These are phyloP conservation scores for Cladosporium cucumerinum DNA, from an alignment of 2,329 filamentous ascomycete species.

Conservation along the genomic window DNA sequence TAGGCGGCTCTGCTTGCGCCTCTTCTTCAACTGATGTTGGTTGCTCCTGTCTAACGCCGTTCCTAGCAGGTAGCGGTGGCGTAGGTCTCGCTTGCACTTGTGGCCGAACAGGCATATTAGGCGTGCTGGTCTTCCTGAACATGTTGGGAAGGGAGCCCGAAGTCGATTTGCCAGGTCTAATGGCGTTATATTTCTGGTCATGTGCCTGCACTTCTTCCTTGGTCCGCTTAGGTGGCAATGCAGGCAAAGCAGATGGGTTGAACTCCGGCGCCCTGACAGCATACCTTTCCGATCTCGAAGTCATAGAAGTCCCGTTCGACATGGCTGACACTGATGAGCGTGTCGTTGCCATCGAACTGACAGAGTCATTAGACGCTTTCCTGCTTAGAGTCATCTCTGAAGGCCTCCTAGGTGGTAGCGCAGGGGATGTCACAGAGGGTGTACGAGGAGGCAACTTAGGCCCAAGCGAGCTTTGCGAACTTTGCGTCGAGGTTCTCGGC, in stretches of 20 bases:
- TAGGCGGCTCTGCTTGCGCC: constrained; percentile 7
- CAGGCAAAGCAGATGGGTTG: constrained; percentile 53
- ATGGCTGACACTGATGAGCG: constrained; percentile 49
- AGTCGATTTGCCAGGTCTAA: constrained; percentile 16
- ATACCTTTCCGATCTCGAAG: constrained; percentile 26
- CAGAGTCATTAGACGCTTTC: constrained; percentile 48
- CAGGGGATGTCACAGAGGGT: constrained; percentile 35
- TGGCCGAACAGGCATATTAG: constrained; percentile 16
- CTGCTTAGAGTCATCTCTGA: constrained; percentile 39
- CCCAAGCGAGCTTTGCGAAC: constrained; percentile 30
- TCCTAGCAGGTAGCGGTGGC: constrained; percentile 8
- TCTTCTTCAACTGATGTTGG: neutral
- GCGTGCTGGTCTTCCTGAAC: constrained; percentile 9
- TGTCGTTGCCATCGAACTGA: constrained; percentile 49
- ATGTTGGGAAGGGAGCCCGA: constrained; percentile 1
- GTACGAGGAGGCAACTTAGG: constrained; percentile 51
- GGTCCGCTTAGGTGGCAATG: constrained; percentile 51
- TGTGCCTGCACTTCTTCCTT: constrained; percentile 40
- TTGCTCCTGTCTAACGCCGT: constrained; percentile 5
- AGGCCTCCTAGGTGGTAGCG: constrained; percentile 43
- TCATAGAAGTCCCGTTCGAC: constrained; percentile 38
- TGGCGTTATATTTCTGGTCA: constrained; percentile 23
- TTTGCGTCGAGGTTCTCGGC: constrained; percentile 40
- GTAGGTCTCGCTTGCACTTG: constrained; percentile 3
- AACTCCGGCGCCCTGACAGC: constrained; percentile 50